Conservation (phyloP, 2,329 filamentous ascomycete species). For the Penicillium brasilianum region DNA sequence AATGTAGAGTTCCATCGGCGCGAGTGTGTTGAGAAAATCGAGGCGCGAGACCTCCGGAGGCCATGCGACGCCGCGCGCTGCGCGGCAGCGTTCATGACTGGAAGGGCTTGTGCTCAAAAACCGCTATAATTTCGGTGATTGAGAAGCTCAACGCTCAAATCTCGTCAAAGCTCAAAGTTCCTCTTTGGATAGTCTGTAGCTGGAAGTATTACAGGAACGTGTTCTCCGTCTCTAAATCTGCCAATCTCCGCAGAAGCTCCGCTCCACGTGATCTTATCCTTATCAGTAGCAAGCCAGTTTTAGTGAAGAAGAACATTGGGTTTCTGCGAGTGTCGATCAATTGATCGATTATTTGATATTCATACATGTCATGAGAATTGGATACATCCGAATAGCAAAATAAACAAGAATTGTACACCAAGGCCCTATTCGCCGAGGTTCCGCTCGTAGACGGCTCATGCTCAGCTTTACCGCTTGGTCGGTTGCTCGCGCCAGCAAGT, state of each 20-base stretch:
- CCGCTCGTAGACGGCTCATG: neutral
- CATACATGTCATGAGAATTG: slow-evolving; percentile 29
- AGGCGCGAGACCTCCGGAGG: slow-evolving; percentile 28
- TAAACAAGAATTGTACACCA: slow-evolving; percentile 8
- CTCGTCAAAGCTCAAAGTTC: no score
- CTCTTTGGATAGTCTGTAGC: neutral
- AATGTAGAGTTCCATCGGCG: slow-evolving; percentile 41
- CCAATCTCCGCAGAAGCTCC: slow-evolving; percentile 34
- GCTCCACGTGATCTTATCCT: slow-evolving; percentile 33
- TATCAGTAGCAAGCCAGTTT: slow-evolving; percentile 14
- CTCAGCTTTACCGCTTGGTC: neutral
- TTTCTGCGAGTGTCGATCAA: neutral
- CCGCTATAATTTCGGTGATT: neutral
- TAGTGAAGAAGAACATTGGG: neutral
- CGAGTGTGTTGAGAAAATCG: slow-evolving; percentile 21
- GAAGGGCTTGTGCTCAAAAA: neutral
- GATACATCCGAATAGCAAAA: slow-evolving; percentile 5
- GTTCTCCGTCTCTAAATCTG: slow-evolving; percentile 23
- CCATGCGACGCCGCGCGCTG: slow-evolving; percentile 37
- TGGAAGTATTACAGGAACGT: neutral
- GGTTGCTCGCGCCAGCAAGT: neutral
- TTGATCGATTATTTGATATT: slow-evolving; percentile 17
- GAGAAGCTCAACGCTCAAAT: no score
- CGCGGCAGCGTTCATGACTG: slow-evolving; percentile 37
- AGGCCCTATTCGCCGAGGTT: neutral